Evolutionary conservation across 441 rosid genomes (phyloP), one percentile per base, ranked within the genome.

Genomic region (Eruca vesicaria): DNA sequence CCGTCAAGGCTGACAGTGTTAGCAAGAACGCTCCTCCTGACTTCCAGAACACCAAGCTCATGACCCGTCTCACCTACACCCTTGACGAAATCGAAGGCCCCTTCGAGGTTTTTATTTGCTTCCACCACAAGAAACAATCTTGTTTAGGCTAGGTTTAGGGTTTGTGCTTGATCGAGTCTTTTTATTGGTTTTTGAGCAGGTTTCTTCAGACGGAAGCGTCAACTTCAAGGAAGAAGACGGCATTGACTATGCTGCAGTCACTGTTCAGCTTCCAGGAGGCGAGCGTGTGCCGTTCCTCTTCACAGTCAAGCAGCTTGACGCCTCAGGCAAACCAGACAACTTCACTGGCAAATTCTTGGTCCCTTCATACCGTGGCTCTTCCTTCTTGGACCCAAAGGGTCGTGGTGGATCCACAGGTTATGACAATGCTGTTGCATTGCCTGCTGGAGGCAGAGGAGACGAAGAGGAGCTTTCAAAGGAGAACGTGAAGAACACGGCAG

Each of bases 341-440:
- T 91, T 93, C 48, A 8, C 89, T 2, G 98, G 97, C 15, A 84
- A 86, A 36, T 93, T 81, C 73, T 81, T 90, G 0, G 98, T 93
- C 14, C 98, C 98, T 3, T 90, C 94, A 0, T 93, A 93, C 90
- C 89, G 98, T 18, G 98, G 97, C 8, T 81, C 98, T 0, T 93
- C 98, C 5, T 93, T 93, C 84, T 84, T 93, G 88, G 98, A 93
- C 92, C 98, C 98, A 12, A 93, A 93, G 88, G 98, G 98, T 5
- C 83, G 98, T 64, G 98, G 98, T 76, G 98, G 97, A 1, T 93
- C 98, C 3, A 85, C 88, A 4, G 97, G 98, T 12, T 93, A 93
- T 55, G 96, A 93, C 68, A 93, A 83, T 48, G 98, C 97, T 0
- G 86, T 93, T 23, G 97, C 98, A 4, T 78, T 93, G 84, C 98